Conservation (phyloP, 805 yeast genomes). For the Monosporozyma unispora region DNA sequence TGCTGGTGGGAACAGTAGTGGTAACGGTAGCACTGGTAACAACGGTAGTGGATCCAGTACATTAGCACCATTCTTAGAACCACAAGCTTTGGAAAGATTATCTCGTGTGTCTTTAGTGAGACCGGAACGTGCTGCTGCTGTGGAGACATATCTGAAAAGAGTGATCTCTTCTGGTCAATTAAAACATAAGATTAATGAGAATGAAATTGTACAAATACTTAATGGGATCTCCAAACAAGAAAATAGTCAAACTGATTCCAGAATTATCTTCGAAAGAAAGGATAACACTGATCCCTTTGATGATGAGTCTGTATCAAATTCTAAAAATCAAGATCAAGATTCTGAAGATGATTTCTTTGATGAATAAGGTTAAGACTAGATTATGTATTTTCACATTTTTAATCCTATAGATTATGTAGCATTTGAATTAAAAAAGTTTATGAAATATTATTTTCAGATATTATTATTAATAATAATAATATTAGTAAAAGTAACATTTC, state of each 20-base stretch:
- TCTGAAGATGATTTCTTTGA: constrained; percentile 41
- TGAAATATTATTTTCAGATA: background rate
- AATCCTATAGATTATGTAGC: background rate
- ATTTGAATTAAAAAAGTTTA: background rate
- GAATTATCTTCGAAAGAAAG: constrained; percentile 54
- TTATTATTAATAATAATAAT: too few species aligned
- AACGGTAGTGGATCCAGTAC: constrained; percentile 31
- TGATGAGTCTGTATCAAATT: constrained; percentile 27
- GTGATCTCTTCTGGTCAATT: constrained; percentile 72
- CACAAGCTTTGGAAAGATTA: constrained; percentile 79
- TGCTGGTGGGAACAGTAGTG: constrained; percentile 4
- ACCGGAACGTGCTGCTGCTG: constrained; percentile 84
- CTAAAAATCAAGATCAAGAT: constrained; percentile 33
- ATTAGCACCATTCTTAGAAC: constrained; percentile 53
- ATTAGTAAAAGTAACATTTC: too few species aligned
- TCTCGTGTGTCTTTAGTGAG: constrained; percentile 81
- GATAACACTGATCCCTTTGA: constrained; percentile 30
- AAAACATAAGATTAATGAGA: constrained; percentile 59
- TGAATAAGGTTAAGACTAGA: constrained; percentile 14
- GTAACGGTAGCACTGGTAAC: background rate
- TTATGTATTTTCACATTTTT: background rate
- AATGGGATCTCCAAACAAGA: constrained; percentile 75
- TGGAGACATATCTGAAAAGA: constrained; percentile 67
- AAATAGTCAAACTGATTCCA: constrained; percentile 50
- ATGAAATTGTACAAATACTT: constrained; percentile 72